Base-by-base conservation (phyloP, 495 filamentous ascomycete genomes). In the Talaromyces stipitatus region DNA sequence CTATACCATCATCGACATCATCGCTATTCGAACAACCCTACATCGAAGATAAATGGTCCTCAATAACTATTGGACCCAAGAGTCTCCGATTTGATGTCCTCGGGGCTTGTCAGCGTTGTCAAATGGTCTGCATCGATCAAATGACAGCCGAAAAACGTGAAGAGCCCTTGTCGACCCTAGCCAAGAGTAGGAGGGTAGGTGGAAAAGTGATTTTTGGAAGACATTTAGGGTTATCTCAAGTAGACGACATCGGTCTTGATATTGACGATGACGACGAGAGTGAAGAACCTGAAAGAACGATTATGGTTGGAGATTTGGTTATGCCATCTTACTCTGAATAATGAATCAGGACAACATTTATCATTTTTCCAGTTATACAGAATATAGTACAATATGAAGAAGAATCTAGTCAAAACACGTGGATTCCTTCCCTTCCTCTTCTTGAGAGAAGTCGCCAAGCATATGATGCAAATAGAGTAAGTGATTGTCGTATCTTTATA, bases 61-160 rank as follows among this genome's bases (percentile, higher is more conserved):
- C 58, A 9, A 28, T 80, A 26, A 63, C 61, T 1, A 72, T 80
- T 22, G 73, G 73, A 0, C 57, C 71, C 0, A 55, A 63, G 5
- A 58, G 67, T 33, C 56, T 75, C 32, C 64, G 72, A 2, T 86
- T 90, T 53, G 77, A 88, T 62, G 82, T 92, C 58, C 73, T 97
- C 4, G 92, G 90, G 0, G 79, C 85, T 18, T 98, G 94, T 64
- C 80, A 91, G 32, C 73, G 94, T 14, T 98, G 94, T 59, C 91
- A 96, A 62, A 96, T 98, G 90, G 86, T 98, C 11, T 97, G 92
- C 66, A 81, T 97, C 45, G 84, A 98, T 60, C 94, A 96, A 63
- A 71, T 85, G 16, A 95, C 88, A 4, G 92, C 85, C 0, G 78
- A 83, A 47, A 87, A 83, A 68, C 80, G 84, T 38, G 82, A 89